Base-by-base conservation (phyloP, 495 filamentous ascomycete species). In the Chaetomium tenue region DNA sequence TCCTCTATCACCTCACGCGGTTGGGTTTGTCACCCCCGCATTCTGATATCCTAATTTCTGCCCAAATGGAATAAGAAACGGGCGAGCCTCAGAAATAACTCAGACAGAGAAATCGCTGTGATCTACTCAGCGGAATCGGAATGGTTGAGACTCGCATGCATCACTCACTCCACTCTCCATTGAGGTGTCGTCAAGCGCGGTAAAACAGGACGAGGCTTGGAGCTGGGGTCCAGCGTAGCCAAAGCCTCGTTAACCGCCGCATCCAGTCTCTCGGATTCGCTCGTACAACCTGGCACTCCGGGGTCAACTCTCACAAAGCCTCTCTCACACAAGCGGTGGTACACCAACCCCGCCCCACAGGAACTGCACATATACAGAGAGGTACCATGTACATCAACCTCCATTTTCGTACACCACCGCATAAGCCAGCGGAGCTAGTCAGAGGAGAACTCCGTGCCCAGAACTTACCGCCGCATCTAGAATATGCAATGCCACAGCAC, bases 261-360 rank as follows among this genome's bases (percentile, higher is more conserved):
- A 53, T 13, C 51, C 51, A 53, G 51, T n/a, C 51, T 53, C 51
- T 53, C 26, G 51, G 51, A 30, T 53, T 53, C 51, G 25, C 51
- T 53, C 15, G 26, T 53, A 15, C 51, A 53, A 50, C 46, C 40
- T 44, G 40, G 8, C 46, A 50, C n/a, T 50, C 46, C 16, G 40
- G 40, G 40, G 40, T 11, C 16, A 15, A 44, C 16, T 4, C 16
- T 18, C 40, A 44, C 4, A 44, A 44, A 44, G 40, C 16, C 40
- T 5, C 40, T 18, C 40, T 16, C 40, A 2, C 40, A 44, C 40
- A 30, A 30, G 2, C 40, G 40, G 40, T 18, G 11, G 13, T 44
- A 37, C 33, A 12, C 1, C 40, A 18, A 44, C 13, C 40, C 40
- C 16, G 11, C 5, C 33, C 33, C 33, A 6, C 33, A 37, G 11